Evolutionary conservation across 225 moss, liverwort and hornwort species (phyloP).

Genomic region (Anthoceros angustus): DNA sequence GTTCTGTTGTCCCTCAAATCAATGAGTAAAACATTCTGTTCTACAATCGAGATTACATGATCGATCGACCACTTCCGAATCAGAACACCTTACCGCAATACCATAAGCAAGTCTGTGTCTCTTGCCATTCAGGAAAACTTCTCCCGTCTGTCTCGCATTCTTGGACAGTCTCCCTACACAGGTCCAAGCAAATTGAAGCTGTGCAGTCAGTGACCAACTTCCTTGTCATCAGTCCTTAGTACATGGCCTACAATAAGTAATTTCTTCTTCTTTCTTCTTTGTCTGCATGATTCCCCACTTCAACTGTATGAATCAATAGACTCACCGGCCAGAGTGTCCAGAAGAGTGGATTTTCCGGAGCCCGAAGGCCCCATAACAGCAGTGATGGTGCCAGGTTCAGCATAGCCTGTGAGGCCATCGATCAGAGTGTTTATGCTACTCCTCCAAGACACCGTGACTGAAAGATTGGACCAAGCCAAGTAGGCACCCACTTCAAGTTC

Average conservation of each 20-base stretch:
- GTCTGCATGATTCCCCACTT: too few relatives aligned
- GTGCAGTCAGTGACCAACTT: background rate
- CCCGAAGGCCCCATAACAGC: background rate
- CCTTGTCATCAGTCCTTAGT: background rate
- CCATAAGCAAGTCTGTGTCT: conserved; percentile 24
- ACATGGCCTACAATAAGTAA: too few relatives aligned
- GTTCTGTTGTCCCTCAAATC: background rate
- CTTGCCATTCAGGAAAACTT: conserved; percentile 24
- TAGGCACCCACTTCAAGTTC: too few relatives aligned
- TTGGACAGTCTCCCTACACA: conserved; percentile 22
- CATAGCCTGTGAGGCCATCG: background rate
- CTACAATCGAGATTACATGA: too few relatives aligned
- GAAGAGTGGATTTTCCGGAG: background rate
- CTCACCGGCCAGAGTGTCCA: background rate
- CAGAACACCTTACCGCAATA: conserved; percentile 15
- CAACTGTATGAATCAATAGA: too few relatives aligned
- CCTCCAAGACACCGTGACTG: too few relatives aligned
- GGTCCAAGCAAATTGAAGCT: background rate
- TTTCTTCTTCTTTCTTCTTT: too few relatives aligned
- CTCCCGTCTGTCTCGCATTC: conserved; percentile 19
- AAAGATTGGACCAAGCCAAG: too few relatives aligned
- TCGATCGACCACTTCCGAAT: background rate
- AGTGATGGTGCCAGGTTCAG: background rate
- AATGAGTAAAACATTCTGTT: background rate
- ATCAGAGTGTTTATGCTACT: background rate